These are phyloP conservation scores for Penicillium sumatraense DNA, from an alignment of 2,329 filamentous ascomycete genomes.

Conservation along the genomic window DNA sequence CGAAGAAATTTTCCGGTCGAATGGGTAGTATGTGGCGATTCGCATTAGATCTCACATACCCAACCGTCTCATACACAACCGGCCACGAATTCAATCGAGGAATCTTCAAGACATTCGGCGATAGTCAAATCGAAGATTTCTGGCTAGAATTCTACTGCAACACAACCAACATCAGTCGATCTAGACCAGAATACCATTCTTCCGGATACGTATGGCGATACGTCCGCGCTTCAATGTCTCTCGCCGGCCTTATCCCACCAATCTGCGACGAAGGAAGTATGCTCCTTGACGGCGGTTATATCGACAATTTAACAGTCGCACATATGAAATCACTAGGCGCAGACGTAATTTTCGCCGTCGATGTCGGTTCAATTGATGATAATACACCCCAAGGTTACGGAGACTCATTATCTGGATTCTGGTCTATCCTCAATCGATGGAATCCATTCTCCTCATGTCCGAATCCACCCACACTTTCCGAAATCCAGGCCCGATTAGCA, in stretches of 20 bases:
- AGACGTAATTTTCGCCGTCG: slow-evolving; percentile 92
- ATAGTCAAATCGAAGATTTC: slow-evolving; percentile 97
- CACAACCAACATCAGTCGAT: slow-evolving; percentile 97
- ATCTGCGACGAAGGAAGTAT: slow-evolving; percentile 97
- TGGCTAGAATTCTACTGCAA: slow-evolving; percentile 99
- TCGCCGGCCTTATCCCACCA: slow-evolving; percentile 88
- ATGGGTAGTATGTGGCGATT: slow-evolving; percentile 99
- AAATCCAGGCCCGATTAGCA: slow-evolving; percentile 92
- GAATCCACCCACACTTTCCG: slow-evolving; percentile 91
- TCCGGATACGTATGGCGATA: slow-evolving; percentile 98
- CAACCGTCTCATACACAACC: slow-evolving; percentile 94
- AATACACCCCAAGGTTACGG: slow-evolving; percentile 90
- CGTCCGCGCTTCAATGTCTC: slow-evolving; percentile 92
- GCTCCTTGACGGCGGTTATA: slow-evolving; percentile 93
- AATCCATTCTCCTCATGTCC: slow-evolving; percentile 88
- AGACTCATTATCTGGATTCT: slow-evolving; percentile 91
- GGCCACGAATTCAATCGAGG: slow-evolving; percentile 98
- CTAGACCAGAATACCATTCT: slow-evolving; percentile 87
- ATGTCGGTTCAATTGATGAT: slow-evolving; percentile 91
- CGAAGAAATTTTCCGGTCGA: slow-evolving; percentile 96
- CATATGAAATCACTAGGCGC: slow-evolving; percentile 96
- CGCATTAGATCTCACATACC: slow-evolving; percentile 92
- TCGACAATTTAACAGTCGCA: slow-evolving; percentile 94
- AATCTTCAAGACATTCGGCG: slow-evolving; percentile 97
- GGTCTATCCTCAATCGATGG: slow-evolving; percentile 95